Percentiles rank a stretch among this genome's conserved stretches.
These are phyloP conservation scores for Penicillium cosmopolitanum DNA, from an alignment of 495 filamentous ascomycete species.

Conservation along the genomic window DNA sequence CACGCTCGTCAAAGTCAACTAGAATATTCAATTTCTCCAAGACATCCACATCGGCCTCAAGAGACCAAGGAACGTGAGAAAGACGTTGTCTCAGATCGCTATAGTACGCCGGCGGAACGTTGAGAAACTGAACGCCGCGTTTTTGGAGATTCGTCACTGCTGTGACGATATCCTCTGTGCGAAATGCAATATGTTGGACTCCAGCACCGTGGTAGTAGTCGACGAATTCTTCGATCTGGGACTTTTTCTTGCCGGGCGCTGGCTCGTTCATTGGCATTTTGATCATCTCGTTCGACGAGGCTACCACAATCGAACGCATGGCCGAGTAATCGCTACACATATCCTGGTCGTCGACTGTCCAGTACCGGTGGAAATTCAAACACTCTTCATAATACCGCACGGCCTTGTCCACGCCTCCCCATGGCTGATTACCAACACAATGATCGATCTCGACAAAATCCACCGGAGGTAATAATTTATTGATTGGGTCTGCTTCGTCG, in stretches of 20 bases:
- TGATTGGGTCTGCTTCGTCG: slow-evolving; percentile 43
- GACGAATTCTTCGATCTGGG: slow-evolving; percentile 82
- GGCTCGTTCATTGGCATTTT: slow-evolving; percentile 96
- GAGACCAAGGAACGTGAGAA: slow-evolving; percentile 39
- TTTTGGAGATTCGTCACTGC: slow-evolving; percentile 65
- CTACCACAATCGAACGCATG: slow-evolving; percentile 78
- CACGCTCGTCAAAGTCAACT: slow-evolving; percentile 82
- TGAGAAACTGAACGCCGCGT: slow-evolving; percentile 78
- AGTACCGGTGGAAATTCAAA: slow-evolving; percentile 84
- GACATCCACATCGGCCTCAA: slow-evolving; percentile 69
- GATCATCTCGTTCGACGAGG: slow-evolving; percentile 68
- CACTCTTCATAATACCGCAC: slow-evolving; percentile 74
- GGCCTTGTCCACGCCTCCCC: slow-evolving; percentile 70
- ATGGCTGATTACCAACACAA: slow-evolving; percentile 85
- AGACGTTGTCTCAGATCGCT: slow-evolving; percentile 63
- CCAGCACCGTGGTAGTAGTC: slow-evolving; percentile 76
- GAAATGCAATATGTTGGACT: slow-evolving; percentile 84
- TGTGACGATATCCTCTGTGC: slow-evolving; percentile 69
- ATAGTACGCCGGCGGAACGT: slow-evolving; percentile 74
- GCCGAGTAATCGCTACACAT: slow-evolving; percentile 82
- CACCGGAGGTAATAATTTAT: slow-evolving; percentile 53
- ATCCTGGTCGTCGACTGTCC: slow-evolving; percentile 78
- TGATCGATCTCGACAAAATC: slow-evolving; percentile 73
- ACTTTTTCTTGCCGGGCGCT: slow-evolving; percentile 71
- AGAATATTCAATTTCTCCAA: slow-evolving; percentile 73